Conservation (phyloP, 1,284 basidiomycete genomes). For the Ceratobasidium papillatum region DNA sequence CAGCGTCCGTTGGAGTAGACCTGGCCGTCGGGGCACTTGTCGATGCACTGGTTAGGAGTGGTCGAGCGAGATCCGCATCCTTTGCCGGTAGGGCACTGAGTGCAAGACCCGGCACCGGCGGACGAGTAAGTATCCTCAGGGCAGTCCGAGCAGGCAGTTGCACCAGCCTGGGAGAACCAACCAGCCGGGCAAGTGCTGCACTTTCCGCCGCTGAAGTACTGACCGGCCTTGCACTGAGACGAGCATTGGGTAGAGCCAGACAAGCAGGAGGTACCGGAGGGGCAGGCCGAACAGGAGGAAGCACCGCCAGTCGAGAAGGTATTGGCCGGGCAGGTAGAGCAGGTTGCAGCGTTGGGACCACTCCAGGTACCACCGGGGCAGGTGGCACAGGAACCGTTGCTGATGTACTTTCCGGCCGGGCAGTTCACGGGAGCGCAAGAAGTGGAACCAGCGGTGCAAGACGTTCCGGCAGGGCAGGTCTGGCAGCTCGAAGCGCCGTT, state of each 20-base stretch:
- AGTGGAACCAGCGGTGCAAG: slow-evolving; percentile 2
- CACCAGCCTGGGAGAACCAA: slow-evolving; percentile 29
- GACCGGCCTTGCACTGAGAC: neutral
- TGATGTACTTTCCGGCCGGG: slow-evolving; percentile 18
- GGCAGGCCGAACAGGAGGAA: neutral
- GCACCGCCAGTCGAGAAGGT: slow-evolving; percentile 30
- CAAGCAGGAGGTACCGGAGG: neutral
- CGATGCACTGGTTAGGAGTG: slow-evolving; percentile 12
- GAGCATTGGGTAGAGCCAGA: slow-evolving; percentile 27
- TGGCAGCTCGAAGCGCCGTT: slow-evolving; percentile 1
- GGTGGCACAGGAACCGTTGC: neutral
- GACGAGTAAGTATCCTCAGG: slow-evolving; percentile 21
- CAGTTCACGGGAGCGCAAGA: slow-evolving; percentile 5
- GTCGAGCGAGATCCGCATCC: slow-evolving; percentile 9
- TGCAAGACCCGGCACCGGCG: slow-evolving; percentile 26
- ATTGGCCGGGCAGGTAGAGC: slow-evolving; percentile 14
- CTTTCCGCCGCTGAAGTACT: neutral
- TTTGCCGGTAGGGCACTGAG: slow-evolving; percentile 27
- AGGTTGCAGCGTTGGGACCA: slow-evolving; percentile 8
- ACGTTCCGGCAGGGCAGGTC: neutral
- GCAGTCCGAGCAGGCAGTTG: slow-evolving; percentile 18
- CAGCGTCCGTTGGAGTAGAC: slow-evolving; percentile 27
- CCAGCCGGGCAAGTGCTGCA: slow-evolving; percentile 25
- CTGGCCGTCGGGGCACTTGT: slow-evolving; percentile 35
- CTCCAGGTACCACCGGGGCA: slow-evolving; percentile 21